These are phyloP conservation scores for Colletotrichum sojae DNA, from an alignment of 2,329 filamentous ascomycete genomes.

Conservation along the genomic window DNA sequence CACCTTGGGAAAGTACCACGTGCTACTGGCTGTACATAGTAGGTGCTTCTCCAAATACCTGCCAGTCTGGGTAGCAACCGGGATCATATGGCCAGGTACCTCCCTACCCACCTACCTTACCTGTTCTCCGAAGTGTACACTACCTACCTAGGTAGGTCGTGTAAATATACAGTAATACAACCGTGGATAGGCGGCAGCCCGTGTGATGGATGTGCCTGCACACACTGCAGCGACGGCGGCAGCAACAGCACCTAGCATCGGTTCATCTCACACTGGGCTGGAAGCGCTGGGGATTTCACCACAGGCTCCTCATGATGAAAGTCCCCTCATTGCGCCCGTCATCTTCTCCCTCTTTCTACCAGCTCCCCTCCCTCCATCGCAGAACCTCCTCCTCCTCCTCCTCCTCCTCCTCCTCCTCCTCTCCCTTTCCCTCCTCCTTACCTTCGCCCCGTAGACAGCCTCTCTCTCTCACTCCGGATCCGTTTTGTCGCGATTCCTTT, in stretches of 20 bases:
- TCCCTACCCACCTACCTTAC: background rate
- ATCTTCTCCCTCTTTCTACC: conserved; percentile 46
- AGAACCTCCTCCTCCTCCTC: conserved; percentile 36
- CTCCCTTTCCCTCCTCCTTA: conserved; percentile 1
- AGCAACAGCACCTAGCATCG: background rate
- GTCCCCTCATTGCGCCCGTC: conserved; percentile 41
- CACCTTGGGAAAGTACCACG: no score
- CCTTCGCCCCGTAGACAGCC: conserved; percentile 5
- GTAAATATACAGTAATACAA: no score
- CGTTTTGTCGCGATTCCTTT: conserved; percentile 42
- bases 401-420: conserved; percentile 25
- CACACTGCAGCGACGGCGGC: conserved; percentile 1
- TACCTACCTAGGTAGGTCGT: no score
- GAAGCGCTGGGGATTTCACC: conserved; percentile 13
- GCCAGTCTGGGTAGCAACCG: no score
- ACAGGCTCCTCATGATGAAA: conserved; percentile 39
- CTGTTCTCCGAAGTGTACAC: no score
- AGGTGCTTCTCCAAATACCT: background rate
- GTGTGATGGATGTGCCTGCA: conserved; percentile 22
- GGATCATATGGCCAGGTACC: background rate
- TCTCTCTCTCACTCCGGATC: conserved; percentile 32
- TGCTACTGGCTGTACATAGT: background rate
- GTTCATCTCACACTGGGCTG: background rate
- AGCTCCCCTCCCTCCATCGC: conserved; percentile 41
- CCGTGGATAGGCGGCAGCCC: background rate